Evolutionary conservation across 2,329 filamentous ascomycete species (phyloP).

Genomic region (Venturia pyrina): DNA sequence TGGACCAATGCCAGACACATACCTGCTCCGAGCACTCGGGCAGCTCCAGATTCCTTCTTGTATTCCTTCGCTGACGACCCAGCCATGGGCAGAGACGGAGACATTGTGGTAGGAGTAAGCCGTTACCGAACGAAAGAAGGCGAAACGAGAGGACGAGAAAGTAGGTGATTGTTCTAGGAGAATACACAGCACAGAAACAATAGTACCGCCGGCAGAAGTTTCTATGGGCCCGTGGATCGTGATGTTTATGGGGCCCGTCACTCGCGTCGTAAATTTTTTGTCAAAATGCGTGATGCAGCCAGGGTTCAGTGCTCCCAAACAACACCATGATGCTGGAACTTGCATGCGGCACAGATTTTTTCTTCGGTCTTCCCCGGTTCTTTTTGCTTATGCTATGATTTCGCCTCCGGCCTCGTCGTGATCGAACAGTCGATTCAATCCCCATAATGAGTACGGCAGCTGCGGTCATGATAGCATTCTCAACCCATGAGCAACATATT

Average conservation of each 20-base stretch:
- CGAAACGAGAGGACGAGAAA: not conserved
- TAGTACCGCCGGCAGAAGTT: not conserved
- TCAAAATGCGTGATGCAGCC: not conserved
- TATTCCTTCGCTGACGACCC: constrained; percentile 39
- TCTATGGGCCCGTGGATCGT: not conserved
- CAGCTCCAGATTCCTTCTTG: constrained; percentile 82
- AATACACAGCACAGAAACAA: not conserved
- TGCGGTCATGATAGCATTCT: no score
- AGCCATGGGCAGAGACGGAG: not conserved
- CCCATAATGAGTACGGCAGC: no score
- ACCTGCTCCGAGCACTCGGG: constrained; percentile 89
- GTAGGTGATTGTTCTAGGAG: not conserved
- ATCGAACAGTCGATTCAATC: no score
- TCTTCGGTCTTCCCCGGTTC: not conserved
- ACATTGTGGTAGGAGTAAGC: not conserved
- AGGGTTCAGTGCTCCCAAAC: not conserved
- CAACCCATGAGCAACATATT: no score
- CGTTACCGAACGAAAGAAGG: not conserved
- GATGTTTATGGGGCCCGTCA: not conserved
- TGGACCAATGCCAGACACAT: constrained; percentile 19
- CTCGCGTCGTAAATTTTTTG: not conserved
- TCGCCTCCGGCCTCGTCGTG: not conserved
- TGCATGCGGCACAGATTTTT: not conserved
- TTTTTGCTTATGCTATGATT: not conserved
- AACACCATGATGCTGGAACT: not conserved